Base-by-base conservation (phyloP, 176 grass and related monocot species). In the Metroxylon sagu region DNA sequence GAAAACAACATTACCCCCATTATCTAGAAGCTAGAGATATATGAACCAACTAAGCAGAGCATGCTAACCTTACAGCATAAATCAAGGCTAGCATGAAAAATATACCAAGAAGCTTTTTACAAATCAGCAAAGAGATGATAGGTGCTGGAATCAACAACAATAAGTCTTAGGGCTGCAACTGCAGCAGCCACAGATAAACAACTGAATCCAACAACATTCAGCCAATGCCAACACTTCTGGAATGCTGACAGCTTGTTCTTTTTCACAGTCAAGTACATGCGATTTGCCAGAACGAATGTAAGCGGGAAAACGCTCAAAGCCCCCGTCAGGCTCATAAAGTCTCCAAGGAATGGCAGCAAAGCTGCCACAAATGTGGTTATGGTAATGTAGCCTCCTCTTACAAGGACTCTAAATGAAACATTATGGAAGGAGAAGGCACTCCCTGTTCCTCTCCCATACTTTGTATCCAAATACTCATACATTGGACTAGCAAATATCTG, bases 401-500 rank as follows among this genome's bases (percentile, higher is more conserved):
- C 92, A 4, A 63, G 1, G 26, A 90, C 75, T 29, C 92, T 83
- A 62, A 96, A 96, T 18, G 74, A 53, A 19, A 96, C 1, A 29
- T 96, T 96, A 69, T 85, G 78, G 16, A 85, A 29, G 48, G 83
- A 78, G 50, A 90, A 90, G 19, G 92, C 79, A 16, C 83, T 83
- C 19, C 78, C 92, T 12, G 31, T 53, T 25, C 75, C 77, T 19
- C 92, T 90, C 54, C 92, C 92, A 18, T 77, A 90, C 51, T 58
- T 82, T 5, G 92, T 96, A 71, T 96, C 92, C 80, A 96, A 43
- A 75, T 67, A 96, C 62, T 96, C 92, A 6, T 96, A 96, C 87
- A 90, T 90, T 7, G 92, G 92, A 52, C 92, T 96, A 3, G 92
- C 92, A 75, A 96, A 96, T 82, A 96, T 96, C 92, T 96, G 31